Percentiles rank a stretch among this genome's conserved stretches.
phyloP scores from a whole-genome alignment of 2,329 filamentous ascomycete genomes.

The Podosphaera aphanis region DNA sequence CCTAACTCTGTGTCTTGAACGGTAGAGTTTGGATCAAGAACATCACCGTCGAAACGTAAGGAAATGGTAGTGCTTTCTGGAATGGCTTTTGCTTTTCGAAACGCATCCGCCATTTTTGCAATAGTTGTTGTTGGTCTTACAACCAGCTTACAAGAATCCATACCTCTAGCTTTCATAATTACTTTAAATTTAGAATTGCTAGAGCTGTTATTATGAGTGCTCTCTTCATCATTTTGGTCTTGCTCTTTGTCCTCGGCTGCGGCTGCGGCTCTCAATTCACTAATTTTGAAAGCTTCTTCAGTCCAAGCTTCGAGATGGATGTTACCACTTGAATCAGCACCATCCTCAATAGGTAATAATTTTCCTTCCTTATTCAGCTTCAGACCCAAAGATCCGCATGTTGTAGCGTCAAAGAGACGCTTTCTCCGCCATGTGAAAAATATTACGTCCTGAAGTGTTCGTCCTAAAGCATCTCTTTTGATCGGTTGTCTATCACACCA shows the following conservation, averaged over 20 bases:
- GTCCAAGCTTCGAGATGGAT: conserved; percentile 66
- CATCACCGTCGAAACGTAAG: conserved; percentile 55
- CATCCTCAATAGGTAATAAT: conserved; percentile 15
- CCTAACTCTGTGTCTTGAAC: conserved; percentile 47
- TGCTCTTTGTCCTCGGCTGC: conserved; percentile 3
- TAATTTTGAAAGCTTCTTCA: conserved; percentile 29
- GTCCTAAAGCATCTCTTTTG: conserved; percentile 16
- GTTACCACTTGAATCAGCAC: conserved; percentile 26
- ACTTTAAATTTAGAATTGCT: conserved; percentile 22
- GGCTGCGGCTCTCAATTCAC: conserved; percentile 5
- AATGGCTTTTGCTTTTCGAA: conserved; percentile 30
- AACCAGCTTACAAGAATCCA: conserved; percentile 26
- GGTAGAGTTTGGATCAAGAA: conserved; percentile 32
- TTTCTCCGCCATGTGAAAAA: conserved; percentile 62
- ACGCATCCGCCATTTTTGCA: conserved; percentile 36
- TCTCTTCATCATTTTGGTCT: conserved; percentile 10
- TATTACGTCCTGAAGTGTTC: conserved; percentile 26
- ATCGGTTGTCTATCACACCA: conserved; percentile 45
- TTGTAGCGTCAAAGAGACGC: conserved; percentile 53
- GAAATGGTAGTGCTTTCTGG: conserved; percentile 28
- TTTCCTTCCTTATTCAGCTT: conserved; percentile 19
- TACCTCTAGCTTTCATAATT: conserved; percentile 28
- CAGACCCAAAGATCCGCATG: conserved; percentile 44
- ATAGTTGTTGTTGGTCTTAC: conserved; percentile 32
- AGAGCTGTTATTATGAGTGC: conserved; percentile 8